Conservation (phyloP, 441 rosid genomes). For the Hypseocharis bilobata region DNA sequence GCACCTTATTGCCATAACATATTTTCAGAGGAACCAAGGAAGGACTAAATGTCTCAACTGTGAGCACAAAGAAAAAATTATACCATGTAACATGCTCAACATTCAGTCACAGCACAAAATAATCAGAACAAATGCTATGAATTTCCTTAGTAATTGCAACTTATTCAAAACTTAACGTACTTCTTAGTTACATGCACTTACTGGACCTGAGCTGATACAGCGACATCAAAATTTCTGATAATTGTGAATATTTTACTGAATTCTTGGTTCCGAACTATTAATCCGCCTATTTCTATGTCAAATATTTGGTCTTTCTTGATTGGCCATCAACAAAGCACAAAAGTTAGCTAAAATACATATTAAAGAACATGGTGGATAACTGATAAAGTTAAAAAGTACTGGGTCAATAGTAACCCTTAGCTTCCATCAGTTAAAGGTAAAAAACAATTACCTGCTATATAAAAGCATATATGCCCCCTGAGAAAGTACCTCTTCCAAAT, state of each 20-base stretch:
- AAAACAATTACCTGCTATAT: constrained; percentile 58
- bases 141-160: neutral
- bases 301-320: neutral
- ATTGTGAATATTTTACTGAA: neutral
- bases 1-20: neutral
- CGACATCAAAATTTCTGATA: neutral
- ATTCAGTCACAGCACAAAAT: neutral
- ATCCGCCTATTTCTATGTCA: neutral
- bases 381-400: too few species aligned
- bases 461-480: constrained; percentile 93
- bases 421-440: neutral
- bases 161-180: neutral
- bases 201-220: neutral
- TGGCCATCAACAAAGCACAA: neutral
- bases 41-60: too few species aligned
- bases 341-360: neutral
- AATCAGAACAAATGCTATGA: neutral
- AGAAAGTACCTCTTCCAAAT: constrained; percentile 76
- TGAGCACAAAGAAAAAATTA: neutral
- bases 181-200: neutral
- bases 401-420: neutral
- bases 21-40: neutral
- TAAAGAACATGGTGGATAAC: neutral
- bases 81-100: neutral
- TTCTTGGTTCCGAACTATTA: too few species aligned